Percentiles rank a stretch among this genome's conserved stretches.
Evolutionary conservation across 2,329 filamentous ascomycete genomes (phyloP).

Genomic region (Plenodomus lindquistii): DNA sequence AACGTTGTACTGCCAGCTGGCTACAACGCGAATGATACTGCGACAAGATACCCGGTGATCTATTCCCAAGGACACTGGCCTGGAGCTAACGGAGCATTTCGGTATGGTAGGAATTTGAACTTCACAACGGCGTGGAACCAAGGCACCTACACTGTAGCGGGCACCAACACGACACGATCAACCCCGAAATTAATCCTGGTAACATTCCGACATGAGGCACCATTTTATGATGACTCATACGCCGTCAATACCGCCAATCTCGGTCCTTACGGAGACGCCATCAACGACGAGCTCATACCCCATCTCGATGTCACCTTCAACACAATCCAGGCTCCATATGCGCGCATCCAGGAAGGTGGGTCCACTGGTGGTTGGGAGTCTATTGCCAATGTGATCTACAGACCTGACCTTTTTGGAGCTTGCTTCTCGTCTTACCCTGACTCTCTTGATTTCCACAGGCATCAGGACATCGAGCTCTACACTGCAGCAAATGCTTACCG

Average conservation of each 20-base stretch:
- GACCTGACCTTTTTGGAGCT: slow-evolving; percentile 45
- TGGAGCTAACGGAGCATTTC: slow-evolving; percentile 25
- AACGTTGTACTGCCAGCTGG: slow-evolving; percentile 42
- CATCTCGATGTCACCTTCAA: slow-evolving; percentile 40
- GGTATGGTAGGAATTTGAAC: slow-evolving; percentile 15
- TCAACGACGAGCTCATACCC: slow-evolving; percentile 48
- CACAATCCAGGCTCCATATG: slow-evolving; percentile 43
- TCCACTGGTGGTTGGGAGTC: slow-evolving; percentile 46
- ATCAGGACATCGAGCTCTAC: slow-evolving; percentile 42
- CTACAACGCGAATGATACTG: slow-evolving; percentile 36
- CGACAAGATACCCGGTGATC: slow-evolving; percentile 41
- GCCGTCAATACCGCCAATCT: slow-evolving; percentile 47
- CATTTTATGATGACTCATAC: slow-evolving; percentile 47
- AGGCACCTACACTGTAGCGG: slow-evolving; percentile 34
- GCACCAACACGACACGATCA: slow-evolving; percentile 27
- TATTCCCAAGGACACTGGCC: slow-evolving; percentile 44
- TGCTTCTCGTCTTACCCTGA: slow-evolving; percentile 47
- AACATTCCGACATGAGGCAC: slow-evolving; percentile 44
- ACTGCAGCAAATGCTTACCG: neutral
- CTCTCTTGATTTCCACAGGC: slow-evolving; percentile 42
- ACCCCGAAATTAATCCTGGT: slow-evolving; percentile 44
- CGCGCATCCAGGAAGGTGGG: slow-evolving; percentile 44
- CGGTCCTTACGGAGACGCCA: slow-evolving; percentile 45
- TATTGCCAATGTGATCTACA: slow-evolving; percentile 42
- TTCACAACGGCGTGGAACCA: slow-evolving; percentile 37